Percentiles rank a stretch among this genome's conserved stretches.
Conservation (phyloP, 2,329 filamentous ascomycete species). For the Ilyonectria robusta region DNA sequence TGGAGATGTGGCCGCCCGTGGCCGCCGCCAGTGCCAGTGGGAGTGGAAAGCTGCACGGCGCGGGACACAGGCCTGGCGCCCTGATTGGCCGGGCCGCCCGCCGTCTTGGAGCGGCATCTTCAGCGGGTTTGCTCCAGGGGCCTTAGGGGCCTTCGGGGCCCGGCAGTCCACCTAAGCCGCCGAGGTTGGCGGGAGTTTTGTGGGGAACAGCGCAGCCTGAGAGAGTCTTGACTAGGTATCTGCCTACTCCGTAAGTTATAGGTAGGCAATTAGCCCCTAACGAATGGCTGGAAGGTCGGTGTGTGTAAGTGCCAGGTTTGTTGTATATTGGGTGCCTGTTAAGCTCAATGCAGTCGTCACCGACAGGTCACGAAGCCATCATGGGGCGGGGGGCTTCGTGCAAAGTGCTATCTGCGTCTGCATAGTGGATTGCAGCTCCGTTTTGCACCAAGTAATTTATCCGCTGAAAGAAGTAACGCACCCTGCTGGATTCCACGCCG, state of each 20-base stretch:
- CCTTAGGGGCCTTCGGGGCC: conserved; percentile 23
- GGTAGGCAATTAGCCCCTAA: neutral
- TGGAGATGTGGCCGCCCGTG: conserved; percentile 44
- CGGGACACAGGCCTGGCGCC: conserved; percentile 15
- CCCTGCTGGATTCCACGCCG: neutral
- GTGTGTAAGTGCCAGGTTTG: conserved; percentile 1
- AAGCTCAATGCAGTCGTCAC: conserved; percentile 10
- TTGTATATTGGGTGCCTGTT: conserved; percentile 7
- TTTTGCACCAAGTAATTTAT: neutral
- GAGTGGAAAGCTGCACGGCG: conserved; percentile 24
- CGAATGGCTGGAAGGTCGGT: conserved; percentile 14
- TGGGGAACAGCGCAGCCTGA: conserved; percentile 32
- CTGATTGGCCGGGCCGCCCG: conserved; percentile 38
- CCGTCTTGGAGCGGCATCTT: conserved; percentile 8
- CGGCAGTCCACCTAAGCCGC: conserved; percentile 23
- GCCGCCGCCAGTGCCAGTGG: conserved; percentile 16
- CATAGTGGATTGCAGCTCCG: neutral
- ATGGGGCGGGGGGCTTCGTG: neutral
- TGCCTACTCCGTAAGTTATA: too few relatives aligned
- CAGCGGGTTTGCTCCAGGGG: conserved; percentile 17
- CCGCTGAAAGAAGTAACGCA: too few relatives aligned
- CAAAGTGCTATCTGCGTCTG: neutral
- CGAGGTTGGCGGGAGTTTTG: conserved; percentile 29
- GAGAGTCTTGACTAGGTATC: neutral
- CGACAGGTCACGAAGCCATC: neutral